phyloP scores from a whole-genome alignment of 164 flowering plant species.

The Santalum album region DNA sequence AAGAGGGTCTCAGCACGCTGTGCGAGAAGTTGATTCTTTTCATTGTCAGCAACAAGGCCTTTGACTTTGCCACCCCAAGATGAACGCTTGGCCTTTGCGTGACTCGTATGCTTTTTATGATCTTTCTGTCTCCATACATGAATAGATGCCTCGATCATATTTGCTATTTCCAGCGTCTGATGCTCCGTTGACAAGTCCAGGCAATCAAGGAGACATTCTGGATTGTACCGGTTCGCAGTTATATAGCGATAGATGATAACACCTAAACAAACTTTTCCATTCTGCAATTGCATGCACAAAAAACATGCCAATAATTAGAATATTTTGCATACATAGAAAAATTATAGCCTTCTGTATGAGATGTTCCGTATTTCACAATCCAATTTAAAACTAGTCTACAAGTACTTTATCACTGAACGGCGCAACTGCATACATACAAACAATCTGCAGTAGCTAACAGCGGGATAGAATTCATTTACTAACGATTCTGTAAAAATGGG shows the following conservation, averaged over 20 bases:
- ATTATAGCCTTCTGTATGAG: no score
- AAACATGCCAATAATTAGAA: no score
- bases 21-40: slow-evolving; percentile 38
- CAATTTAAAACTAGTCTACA: no score
- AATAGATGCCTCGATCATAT: slow-evolving; percentile 54
- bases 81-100: slow-evolving; percentile 25
- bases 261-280: slow-evolving; percentile 55
- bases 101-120: slow-evolving; percentile 22
- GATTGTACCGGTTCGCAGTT: slow-evolving; percentile 44
- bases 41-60: slow-evolving; percentile 42
- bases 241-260: slow-evolving; percentile 52
- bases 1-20: slow-evolving; percentile 54
- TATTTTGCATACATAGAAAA: no score
- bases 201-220: slow-evolving; percentile 60
- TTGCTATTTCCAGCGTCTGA: slow-evolving; percentile 46
- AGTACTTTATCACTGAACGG: no score
- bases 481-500: no score
- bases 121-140: slow-evolving; percentile 56
- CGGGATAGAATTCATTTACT: no score
- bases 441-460: no score
- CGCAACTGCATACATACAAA: no score
- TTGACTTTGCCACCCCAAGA: slow-evolving; percentile 64
- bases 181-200: slow-evolving; percentile 61
- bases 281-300: slow-evolving; percentile 24
- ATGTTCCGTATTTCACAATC: no score